Evolutionary conservation across 1,284 basidiomycete genomes (phyloP).

Genomic region (Ceratobasidium sp.): DNA sequence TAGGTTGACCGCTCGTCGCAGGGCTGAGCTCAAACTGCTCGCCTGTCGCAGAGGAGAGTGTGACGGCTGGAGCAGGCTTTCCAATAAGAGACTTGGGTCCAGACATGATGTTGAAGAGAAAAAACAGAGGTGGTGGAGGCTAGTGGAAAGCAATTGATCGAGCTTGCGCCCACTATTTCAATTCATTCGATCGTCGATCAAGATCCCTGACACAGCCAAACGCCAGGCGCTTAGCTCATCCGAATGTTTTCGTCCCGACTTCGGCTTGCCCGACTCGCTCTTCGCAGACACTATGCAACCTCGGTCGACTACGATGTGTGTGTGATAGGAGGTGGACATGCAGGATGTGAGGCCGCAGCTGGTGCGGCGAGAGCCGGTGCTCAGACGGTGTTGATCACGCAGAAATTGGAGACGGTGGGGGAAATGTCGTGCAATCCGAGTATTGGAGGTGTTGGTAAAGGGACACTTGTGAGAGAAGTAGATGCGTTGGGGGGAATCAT

Average conservation of each 20-base stretch:
- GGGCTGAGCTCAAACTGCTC: conserved; percentile 66
- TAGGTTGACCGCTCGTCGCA: conserved; percentile 65
- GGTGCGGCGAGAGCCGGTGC: conserved; percentile 87
- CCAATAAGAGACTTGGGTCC: conserved; percentile 62
- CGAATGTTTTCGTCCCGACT: conserved; percentile 29
- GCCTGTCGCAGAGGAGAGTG: conserved; percentile 67
- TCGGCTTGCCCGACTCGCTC: not conserved
- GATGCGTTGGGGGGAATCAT: conserved; percentile 90
- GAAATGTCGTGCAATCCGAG: conserved; percentile 94
- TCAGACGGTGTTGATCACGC: conserved; percentile 83
- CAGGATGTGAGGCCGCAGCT: conserved; percentile 91
- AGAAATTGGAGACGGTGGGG: conserved; percentile 83
- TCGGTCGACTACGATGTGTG: conserved; percentile 65
- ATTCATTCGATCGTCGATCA: conserved; percentile 26
- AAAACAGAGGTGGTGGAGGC: not conserved
- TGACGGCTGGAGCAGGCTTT: conserved; percentile 67
- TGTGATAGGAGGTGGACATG: conserved; percentile 92
- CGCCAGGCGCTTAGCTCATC: conserved; percentile 19
- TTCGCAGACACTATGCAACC: not conserved
- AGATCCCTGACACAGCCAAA: not conserved
- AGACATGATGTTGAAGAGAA: conserved; percentile 33
- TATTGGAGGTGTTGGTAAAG: conserved; percentile 90
- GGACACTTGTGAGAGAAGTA: conserved; percentile 88
- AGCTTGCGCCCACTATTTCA: conserved; percentile 3
- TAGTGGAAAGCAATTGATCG: not conserved